These are phyloP conservation scores for Populus tomentosa DNA, from an alignment of 441 rosid genomes.

Conservation along the genomic window DNA sequence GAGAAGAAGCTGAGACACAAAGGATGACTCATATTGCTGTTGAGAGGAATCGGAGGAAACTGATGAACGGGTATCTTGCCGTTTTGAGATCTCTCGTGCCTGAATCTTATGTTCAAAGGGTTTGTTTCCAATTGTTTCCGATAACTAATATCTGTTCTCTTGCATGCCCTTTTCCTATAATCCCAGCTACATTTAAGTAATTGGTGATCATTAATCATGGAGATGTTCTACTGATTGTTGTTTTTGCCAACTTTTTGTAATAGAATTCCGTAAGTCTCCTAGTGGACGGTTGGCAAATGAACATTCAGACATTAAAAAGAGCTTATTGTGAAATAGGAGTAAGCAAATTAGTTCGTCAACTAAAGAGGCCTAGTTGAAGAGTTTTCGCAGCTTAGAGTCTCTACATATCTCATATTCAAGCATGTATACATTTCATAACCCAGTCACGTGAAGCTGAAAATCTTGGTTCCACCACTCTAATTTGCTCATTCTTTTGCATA, in stretches of 20 bases:
- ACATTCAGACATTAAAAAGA: neutral
- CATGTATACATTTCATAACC: neutral
- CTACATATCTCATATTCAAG: neutral
- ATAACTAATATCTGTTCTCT: neutral
- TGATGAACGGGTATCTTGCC: conserved; percentile 79
- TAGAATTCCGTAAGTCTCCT: neutral
- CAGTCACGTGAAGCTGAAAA: neutral
- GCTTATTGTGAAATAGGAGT: neutral
- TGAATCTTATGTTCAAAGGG: conserved; percentile 77
- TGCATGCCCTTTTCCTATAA: neutral
- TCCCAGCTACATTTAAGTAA: neutral
- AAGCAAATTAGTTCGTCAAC: neutral
- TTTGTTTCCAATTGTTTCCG: conserved; percentile 14
- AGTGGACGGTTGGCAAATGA: neutral
- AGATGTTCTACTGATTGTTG: neutral
- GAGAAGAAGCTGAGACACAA: conserved; percentile 81
- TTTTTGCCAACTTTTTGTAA: neutral
- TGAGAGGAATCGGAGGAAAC: conserved; percentile 82
- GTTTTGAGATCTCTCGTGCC: conserved; percentile 87
- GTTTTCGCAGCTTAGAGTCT: neutral
- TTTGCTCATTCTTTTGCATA: neutral
- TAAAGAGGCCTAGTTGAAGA: neutral
- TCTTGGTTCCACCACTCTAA: neutral
- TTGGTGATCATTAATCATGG: neutral
- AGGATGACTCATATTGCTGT: conserved; percentile 92